A percentile compares a stretch with the other conserved stretches of the same genome.
phyloP scores from a whole-genome alignment of 441 rosid genomes.

The Arabidopsis hybrid region DNA sequence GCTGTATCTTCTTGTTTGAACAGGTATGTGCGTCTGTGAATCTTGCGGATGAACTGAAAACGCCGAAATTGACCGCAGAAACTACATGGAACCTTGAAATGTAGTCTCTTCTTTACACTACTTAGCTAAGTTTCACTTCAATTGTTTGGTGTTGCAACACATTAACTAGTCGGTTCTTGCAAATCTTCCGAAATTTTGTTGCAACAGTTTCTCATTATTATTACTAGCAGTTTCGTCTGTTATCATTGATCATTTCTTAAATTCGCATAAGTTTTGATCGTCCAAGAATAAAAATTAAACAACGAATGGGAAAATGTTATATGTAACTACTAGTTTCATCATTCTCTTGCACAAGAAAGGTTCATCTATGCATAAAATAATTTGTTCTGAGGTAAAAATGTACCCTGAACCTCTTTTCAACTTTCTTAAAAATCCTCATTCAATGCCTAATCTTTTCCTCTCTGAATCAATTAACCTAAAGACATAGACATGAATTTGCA shows the following conservation, averaged over 20 bases:
- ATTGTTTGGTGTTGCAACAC: constrained; percentile 29
- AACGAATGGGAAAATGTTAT: too few relatives aligned
- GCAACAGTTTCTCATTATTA: neutral
- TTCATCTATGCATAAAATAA: constrained; percentile 5
- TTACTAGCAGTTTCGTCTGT: neutral
- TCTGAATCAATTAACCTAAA: constrained; percentile 35
- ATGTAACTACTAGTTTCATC: neutral
- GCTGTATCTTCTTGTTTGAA: constrained; percentile 13
- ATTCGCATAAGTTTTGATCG: neutral
- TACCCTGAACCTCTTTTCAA: neutral
- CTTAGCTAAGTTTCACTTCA: neutral
- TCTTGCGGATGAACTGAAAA: constrained; percentile 64
- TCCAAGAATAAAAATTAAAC: neutral
- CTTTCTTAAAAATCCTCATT: neutral
- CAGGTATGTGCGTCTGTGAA: constrained; percentile 72
- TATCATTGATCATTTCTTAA: too few relatives aligned
- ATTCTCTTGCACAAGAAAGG: neutral
- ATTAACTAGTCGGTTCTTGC: neutral
- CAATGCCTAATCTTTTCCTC: neutral
- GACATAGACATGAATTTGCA: constrained; percentile 29
- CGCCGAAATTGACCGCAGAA: constrained; percentile 74
- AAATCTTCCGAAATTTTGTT: neutral
- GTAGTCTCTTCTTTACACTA: constrained; percentile 26
- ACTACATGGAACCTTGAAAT: constrained; percentile 72
- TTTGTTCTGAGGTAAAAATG: neutral